Evolutionary conservation across 331 rosid species (phyloP).

Genomic region (Malus hybrid): DNA sequence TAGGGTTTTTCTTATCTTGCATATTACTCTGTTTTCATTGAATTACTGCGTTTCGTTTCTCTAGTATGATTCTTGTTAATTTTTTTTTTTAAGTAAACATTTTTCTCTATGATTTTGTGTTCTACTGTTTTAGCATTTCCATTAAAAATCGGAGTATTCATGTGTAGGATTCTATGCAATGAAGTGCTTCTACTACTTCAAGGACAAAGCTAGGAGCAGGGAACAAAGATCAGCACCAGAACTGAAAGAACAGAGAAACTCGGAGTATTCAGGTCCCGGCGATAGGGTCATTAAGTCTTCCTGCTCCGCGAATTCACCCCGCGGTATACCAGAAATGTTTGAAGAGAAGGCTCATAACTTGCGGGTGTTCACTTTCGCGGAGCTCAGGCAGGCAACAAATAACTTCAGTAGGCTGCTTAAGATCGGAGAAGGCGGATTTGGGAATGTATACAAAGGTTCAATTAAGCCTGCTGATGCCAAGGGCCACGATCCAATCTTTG

Average conservation of each 20-base stretch:
- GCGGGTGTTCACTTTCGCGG: slow-evolving; percentile 47
- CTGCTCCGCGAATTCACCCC: slow-evolving; percentile 45
- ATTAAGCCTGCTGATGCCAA: slow-evolving; percentile 52
- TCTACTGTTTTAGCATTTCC: not conserved
- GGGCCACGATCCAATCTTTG: slow-evolving; percentile 32
- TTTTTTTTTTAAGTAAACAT: not conserved
- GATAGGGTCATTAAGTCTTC: slow-evolving; percentile 50
- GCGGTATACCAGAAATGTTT: slow-evolving; percentile 64
- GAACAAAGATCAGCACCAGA: slow-evolving; percentile 73
- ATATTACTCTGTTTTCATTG: slow-evolving; percentile 3
- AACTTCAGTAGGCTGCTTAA: slow-evolving; percentile 56
- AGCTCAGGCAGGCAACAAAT: slow-evolving; percentile 57
- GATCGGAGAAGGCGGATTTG: slow-evolving; percentile 96
- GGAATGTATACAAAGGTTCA: slow-evolving; percentile 75
- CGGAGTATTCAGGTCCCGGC: slow-evolving; percentile 31
- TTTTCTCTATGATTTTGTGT: not conserved
- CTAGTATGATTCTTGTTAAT: not conserved
- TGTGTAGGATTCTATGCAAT: slow-evolving; percentile 21
- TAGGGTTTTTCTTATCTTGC: not conserved
- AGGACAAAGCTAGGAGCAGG: slow-evolving; percentile 33
- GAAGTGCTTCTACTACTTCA: slow-evolving; percentile 77
- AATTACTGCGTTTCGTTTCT: not conserved
- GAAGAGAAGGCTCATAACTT: slow-evolving; percentile 72
- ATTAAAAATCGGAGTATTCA: not conserved
- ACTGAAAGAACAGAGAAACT: slow-evolving; percentile 37